Base-by-base conservation (phyloP, 805 yeast species). In the Sugiyamaella boreocaroliniensis region DNA sequence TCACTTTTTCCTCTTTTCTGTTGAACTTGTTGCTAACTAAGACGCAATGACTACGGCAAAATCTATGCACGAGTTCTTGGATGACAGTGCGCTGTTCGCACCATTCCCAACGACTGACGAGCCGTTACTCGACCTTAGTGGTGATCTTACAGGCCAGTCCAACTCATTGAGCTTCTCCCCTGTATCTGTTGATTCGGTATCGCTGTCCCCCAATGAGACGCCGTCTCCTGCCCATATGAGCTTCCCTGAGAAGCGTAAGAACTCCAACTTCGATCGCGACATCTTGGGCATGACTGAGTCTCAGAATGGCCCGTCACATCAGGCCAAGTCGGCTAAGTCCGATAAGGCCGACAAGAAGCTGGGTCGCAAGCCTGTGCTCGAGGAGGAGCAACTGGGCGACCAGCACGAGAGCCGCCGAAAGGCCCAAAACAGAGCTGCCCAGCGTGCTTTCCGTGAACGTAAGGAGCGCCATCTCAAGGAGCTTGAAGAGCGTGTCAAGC, bases 351-450 rank as follows among this genome's bases (percentile, higher is more conserved):
- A 14, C 29, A 56, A 51, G 47, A 62, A 60, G 49, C 89, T 93
- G 0, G 97, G 96, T 2, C 77, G 96, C 54, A 89, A 87, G 72
- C 90, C 88, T 0, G 72, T 85, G 49, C 77, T 74, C 14, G 80
- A 10, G n/a, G 37, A 10, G n/a, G 37, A 32, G 11, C n/a, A 32
- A 9, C n/a, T 32, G 12, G 37, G 37, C 8, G 37, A 84, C 8
- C 95, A 89, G 60, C 90, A 95, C 8, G 89, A 85, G 65, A 82
- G 81, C 63, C 92, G 88, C 74, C 76, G 99, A 61, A 89, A 96
- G 14, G 97, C 97, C 1, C 98, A 93, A 71, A 92, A 93, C 68
- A 78, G 98, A 62, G 97, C 97, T 2, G 98, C 98, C n/a, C 99
- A 93, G 70, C 76, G 98, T 51, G 98, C 98, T 6, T 92, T 89